These are phyloP conservation scores for Bolboschoenoplectus hybrid DNA, from an alignment of 202 grass and related monocot genomes.

Conservation along the genomic window DNA sequence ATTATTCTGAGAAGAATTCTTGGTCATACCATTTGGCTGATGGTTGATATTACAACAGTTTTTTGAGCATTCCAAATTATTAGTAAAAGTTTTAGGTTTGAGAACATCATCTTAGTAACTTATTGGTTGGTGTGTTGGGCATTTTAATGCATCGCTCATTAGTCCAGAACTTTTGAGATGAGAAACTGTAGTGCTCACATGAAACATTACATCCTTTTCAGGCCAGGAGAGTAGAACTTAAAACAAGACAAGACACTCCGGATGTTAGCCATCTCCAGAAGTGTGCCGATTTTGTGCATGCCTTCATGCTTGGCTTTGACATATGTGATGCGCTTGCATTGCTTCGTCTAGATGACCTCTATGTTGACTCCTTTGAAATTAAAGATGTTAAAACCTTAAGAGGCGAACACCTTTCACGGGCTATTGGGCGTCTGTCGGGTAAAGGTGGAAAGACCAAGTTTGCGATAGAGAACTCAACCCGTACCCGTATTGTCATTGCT, in stretches of 20 bases:
- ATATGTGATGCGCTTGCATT: conserved; percentile 66
- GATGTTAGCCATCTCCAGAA: conserved; percentile 92
- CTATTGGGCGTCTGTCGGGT: conserved; percentile 81
- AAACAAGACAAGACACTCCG: conserved; percentile 74
- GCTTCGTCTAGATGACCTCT: conserved; percentile 77
- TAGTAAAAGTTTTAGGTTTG: background rate
- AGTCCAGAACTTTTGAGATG: no score
- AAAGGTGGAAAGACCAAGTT: conserved; percentile 92
- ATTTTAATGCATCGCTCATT: background rate
- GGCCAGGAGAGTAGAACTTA: conserved; percentile 82
- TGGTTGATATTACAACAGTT: background rate
- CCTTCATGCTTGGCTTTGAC: conserved; percentile 96
- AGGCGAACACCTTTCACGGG: conserved; percentile 81
- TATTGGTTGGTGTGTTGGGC: background rate
- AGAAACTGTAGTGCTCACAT: background rate
- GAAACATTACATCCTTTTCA: conserved; percentile 1
- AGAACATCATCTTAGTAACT: background rate
- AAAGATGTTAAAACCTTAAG: conserved; percentile 94
- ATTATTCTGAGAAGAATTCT: background rate
- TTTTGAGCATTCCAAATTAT: background rate
- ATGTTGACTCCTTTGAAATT: conserved; percentile 92
- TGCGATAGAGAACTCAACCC: conserved; percentile 90
- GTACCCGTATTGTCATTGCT: conserved; percentile 82
- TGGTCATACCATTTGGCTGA: background rate
- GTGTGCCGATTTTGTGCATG: conserved; percentile 75